phyloP scores from a whole-genome alignment of 805 yeast species.

The Candida takata region DNA sequence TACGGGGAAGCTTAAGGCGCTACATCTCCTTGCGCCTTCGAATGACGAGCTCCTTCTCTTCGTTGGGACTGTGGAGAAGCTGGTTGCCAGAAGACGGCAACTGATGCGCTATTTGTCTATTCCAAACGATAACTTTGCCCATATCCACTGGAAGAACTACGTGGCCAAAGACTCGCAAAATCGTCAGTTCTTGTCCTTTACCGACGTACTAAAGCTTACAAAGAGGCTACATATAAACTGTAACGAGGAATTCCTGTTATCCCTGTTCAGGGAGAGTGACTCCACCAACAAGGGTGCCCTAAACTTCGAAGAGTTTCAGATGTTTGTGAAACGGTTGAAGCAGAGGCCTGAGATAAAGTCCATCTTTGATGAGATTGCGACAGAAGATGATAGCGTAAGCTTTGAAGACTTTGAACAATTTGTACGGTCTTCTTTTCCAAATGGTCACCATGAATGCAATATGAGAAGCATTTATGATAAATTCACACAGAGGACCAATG shows the following conservation, averaged over 20 bases:
- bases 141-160: conserved; percentile 55
- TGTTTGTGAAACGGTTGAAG: conserved; percentile 63
- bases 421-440: no score
- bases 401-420: no score
- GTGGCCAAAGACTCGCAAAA: conserved; percentile 31
- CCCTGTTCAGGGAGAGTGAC: conserved; percentile 51
- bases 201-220: conserved; percentile 61
- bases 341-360: conserved; percentile 51
- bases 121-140: conserved; percentile 56
- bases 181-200: conserved; percentile 44
- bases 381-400: no score
- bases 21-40: conserved; percentile 67
- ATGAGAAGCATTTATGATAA: conserved; percentile 30
- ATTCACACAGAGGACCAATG: conserved; percentile 21
- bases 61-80: conserved; percentile 44
- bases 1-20: conserved; percentile 60
- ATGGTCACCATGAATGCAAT: conserved; percentile 28
- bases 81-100: conserved; percentile 52
- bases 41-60: conserved; percentile 47
- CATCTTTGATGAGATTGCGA: conserved; percentile 38
- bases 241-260: conserved; percentile 41
- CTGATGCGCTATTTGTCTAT: conserved; percentile 56
- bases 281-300: conserved; percentile 41
- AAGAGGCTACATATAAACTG: conserved; percentile 67
- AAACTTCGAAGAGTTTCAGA: conserved; percentile 66